Base-by-base conservation (phyloP, 2,329 filamentous ascomycete genomes). In the Dactylellina haptotyla region DNA sequence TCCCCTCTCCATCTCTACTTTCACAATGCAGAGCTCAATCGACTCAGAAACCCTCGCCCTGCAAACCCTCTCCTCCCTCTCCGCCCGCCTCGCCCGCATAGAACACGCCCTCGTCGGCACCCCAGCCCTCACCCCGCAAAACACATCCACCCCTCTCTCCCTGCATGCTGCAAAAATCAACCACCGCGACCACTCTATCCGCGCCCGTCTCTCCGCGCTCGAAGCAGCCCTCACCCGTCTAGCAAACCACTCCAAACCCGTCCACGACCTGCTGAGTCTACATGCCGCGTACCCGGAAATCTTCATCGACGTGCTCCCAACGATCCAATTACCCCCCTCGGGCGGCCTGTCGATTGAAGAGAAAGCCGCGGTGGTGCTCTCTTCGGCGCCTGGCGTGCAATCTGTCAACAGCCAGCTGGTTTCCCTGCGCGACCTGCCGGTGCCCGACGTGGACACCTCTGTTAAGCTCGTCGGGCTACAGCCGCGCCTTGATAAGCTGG, bases 401-500 rank as follows among this genome's bases (percentile, higher is more conserved):
- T 80, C 83, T 1, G 86, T 83, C 0, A 85, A 85, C 3, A 89
- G 87, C 0, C 83, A 85, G 8, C 83, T 88, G 18, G 86, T 85
- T 1, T 85, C 87, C 12, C 82, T 86, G 50, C 76, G 83, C 82
- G 84, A 89, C 78, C 85, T 84, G 23, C 84, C 86, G 1, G 79
- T 89, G 3, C 87, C 87, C 1, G 85, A 88, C 62, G 81, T 86
- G 0, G 81, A 82, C 4, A 82, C 85, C 37, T 86, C 84, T 77
- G 84, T 87, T 2, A 82, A 83, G 34, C 82, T 92, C 4, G 84
- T 88, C 1, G 82, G 84, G 1, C 81, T 90, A 50, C 80, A 84
- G 37, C 87, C 88, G 6, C 84, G 88, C 48, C 89, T 92, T 82
- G 85, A 85, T 76, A 85, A 84, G 18, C 81, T 87, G 16, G 85